Base-by-base conservation (phyloP, 371 early-diverging fungal species). In the Syncephalis fuscata region DNA sequence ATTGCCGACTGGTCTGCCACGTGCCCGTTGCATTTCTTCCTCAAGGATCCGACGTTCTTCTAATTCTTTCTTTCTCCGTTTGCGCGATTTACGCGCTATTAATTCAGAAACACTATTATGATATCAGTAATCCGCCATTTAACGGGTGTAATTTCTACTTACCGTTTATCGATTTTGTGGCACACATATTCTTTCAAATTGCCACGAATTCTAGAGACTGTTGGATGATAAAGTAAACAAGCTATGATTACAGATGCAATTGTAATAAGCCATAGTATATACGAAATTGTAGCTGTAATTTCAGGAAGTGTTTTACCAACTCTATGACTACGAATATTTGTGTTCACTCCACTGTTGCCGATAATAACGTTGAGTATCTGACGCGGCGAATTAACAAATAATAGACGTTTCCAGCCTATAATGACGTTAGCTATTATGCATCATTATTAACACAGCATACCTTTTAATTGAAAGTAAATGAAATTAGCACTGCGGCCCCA, bases 141-240 rank as follows among this genome's bases (percentile, higher is more conserved):
- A 32, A 32, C 11, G 32, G 4, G 11, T 7, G 32, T 11, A 11
- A 32, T 32, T 7, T 32, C 4, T 32, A 32, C 32, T 32, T 32
- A 32, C 32, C 32, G 61, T 59, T 88, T 90, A 63, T 88, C 90
- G 39, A 90, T 80, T 60, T 83, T 84, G 66, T 86, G 85, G 52
- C 85, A 85, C 51, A 84, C 83, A 55, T 79, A 90, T 57, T 90
- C 88, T 55, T 90, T 90, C 49, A 90, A 65, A 54, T 88, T 90
- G 27, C 88, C 91, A 25, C 75, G 78, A 44, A 90, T 85, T 32
- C 71, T 68, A 52, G 70, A 75, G 47, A 85, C 61, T 41, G 88
- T 63, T 1, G 85, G 85, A 24, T 87, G 65, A 58, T 90, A 90
- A 14, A 86, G 41, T 27, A 84, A 38, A 25, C 66, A 63, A 3